phyloP scores from a whole-genome alignment of 2,329 filamentous ascomycete species.

The Fusarium hostae region DNA sequence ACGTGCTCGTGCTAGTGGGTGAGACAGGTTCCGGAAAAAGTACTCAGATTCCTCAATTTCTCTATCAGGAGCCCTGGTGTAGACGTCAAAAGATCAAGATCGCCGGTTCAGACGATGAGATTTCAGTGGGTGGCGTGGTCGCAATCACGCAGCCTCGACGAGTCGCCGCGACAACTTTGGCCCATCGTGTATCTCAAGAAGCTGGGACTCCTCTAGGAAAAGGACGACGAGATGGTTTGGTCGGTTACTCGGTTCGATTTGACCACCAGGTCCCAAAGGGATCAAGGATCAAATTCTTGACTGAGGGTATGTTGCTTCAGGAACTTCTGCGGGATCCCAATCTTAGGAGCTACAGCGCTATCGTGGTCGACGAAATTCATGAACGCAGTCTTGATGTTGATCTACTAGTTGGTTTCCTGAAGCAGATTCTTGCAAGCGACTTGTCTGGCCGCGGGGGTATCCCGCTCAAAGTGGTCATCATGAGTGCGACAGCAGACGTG shows the following conservation, averaged over 20 bases:
- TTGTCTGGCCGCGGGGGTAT: slow-evolving; percentile 74
- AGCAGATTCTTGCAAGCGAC: slow-evolving; percentile 74
- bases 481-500: slow-evolving; percentile 96
- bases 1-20: slow-evolving; percentile 87
- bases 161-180: slow-evolving; percentile 92
- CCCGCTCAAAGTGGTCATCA: slow-evolving; percentile 88
- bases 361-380: slow-evolving; percentile 97
- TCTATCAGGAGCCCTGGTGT: slow-evolving; percentile 84
- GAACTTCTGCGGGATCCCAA: slow-evolving; percentile 89
- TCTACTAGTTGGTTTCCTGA: slow-evolving; percentile 87
- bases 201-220: slow-evolving; percentile 64
- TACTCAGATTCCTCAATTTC: slow-evolving; percentile 94
- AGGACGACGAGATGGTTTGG: slow-evolving; percentile 59
- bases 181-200: slow-evolving; percentile 87
- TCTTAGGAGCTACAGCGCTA: slow-evolving; percentile 85
- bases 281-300: slow-evolving; percentile 92
- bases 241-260: slow-evolving; percentile 96
- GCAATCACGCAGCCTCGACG: slow-evolving; percentile 94
- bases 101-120: slow-evolving; percentile 51
- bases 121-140: slow-evolving; percentile 79
- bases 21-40: slow-evolving; percentile 98
- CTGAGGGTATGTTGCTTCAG: slow-evolving; percentile 95
- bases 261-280: slow-evolving; percentile 85
- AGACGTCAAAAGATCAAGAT: slow-evolving; percentile 66
- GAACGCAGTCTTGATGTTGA: slow-evolving; percentile 96